Evolutionary conservation across 108 stramenopile genomes (phyloP).

Genomic region (Stephanodiscus triporus): DNA sequence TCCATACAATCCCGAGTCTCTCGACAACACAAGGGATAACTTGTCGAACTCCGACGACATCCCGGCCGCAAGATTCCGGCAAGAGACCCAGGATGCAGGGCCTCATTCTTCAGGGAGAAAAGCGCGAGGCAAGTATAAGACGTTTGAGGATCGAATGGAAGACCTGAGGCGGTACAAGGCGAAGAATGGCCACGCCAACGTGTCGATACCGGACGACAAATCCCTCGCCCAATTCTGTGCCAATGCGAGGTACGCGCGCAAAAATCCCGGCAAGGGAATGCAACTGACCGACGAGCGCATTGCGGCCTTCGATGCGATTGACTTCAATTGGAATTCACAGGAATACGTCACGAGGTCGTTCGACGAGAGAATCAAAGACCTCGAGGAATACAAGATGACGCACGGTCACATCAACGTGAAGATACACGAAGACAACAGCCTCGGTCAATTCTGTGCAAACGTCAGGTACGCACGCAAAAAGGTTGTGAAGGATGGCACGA

Average conservation of each 20-base stretch:
- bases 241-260: background rate
- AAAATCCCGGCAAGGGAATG: background rate
- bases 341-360: background rate
- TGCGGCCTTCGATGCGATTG: background rate
- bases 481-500: background rate
- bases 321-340: background rate
- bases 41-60: too few relatives aligned
- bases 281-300: background rate
- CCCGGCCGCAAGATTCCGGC: too few relatives aligned
- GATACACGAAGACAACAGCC: constrained; percentile 4
- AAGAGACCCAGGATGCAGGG: too few relatives aligned
- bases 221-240: background rate
- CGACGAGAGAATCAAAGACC: background rate
- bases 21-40: background rate
- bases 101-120: background rate
- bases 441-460: constrained; percentile 6
- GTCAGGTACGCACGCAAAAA: constrained; percentile 1
- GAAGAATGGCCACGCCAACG: background rate
- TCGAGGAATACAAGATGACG: background rate
- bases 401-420: constrained; percentile 7
- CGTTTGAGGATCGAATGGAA: background rate
- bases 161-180: constrained; percentile 12
- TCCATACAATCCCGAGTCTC: background rate
- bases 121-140: constrained; percentile 3
- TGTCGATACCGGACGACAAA: background rate